Percentiles rank a stretch among this genome's conserved stretches.
Conservation (phyloP, 73 alveolate genomes). For the Paramecium sonneborni region DNA sequence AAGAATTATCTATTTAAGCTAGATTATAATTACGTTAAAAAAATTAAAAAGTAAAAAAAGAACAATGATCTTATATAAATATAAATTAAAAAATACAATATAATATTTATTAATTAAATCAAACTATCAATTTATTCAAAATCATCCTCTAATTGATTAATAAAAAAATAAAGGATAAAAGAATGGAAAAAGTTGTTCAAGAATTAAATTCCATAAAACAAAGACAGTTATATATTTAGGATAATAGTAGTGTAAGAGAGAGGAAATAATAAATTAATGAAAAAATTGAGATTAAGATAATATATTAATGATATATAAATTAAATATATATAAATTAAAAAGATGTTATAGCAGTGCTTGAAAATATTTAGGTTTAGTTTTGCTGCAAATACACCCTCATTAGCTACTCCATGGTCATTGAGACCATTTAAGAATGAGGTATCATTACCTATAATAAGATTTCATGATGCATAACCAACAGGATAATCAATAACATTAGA, state of each 20-base stretch:
- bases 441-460: slow-evolving; percentile 1
- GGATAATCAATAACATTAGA: slow-evolving; percentile 11
- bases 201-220: too few relatives aligned
- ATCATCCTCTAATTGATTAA: too few relatives aligned
- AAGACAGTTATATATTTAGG: too few relatives aligned
- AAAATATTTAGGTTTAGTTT: slow-evolving; percentile 1
- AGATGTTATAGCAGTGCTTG: neutral
- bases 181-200: too few relatives aligned
- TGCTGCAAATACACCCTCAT: neutral
- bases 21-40: neutral
- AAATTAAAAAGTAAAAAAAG: neutral
- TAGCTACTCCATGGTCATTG: slow-evolving; percentile 41
- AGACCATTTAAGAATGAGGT: slow-evolving; percentile 17
- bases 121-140: neutral
- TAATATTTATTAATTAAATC: neutral
- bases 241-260: too few relatives aligned
- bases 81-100: neutral
- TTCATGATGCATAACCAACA: slow-evolving; percentile 29
- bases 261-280: neutral
- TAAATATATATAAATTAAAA: neutral
- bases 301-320: neutral
- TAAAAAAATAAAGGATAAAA: too few relatives aligned
- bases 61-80: neutral
- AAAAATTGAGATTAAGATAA: neutral
- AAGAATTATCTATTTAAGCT: neutral